These are phyloP conservation scores for Beta corolliflora DNA, from an alignment of 179 eudicot genomes.

Conservation along the genomic window DNA sequence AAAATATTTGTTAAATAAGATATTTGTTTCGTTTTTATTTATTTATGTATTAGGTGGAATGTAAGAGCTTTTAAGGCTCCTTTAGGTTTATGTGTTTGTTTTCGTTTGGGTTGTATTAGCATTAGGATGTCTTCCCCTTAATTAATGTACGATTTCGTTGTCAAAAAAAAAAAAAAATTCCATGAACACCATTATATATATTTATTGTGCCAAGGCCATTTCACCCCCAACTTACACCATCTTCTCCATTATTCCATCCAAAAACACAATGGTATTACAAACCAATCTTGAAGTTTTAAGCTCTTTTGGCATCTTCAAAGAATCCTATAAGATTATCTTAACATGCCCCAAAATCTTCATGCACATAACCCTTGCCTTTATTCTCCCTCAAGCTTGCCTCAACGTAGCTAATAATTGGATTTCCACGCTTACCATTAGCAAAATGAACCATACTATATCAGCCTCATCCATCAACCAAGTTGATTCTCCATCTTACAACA, in stretches of 20 bases:
- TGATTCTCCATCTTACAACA: conserved; percentile 7
- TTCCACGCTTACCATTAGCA: conserved; percentile 18
- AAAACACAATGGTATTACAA: not conserved
- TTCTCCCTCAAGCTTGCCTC: conserved; percentile 47
- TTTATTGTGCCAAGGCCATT: too few relatives aligned
- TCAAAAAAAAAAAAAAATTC: too few relatives aligned
- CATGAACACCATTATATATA: too few relatives aligned
- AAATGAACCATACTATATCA: conserved; percentile 19
- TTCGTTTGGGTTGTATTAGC: too few relatives aligned
- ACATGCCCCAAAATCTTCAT: conserved; percentile 43
- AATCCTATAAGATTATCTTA: conserved; percentile 32
- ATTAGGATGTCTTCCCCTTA: too few relatives aligned
- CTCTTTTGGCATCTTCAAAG: conserved; percentile 34
- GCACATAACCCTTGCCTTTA: conserved; percentile 45
- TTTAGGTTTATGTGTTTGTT: too few relatives aligned
- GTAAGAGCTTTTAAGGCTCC: too few relatives aligned
- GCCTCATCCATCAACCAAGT: not conserved
- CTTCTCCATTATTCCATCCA: not conserved
- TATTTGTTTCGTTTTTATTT: too few relatives aligned
- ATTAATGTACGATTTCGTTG: too few relatives aligned
- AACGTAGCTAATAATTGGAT: conserved; percentile 29
- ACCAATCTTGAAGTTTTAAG: conserved; percentile 32
- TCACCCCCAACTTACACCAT: not conserved
- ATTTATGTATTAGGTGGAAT: too few relatives aligned
- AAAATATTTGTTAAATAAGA: too few relatives aligned